A percentile compares a stretch with the other conserved stretches of the same genome.
Evolutionary conservation across 176 grass and related monocot genomes (phyloP).

Genomic region (Musa troglodytarum): DNA sequence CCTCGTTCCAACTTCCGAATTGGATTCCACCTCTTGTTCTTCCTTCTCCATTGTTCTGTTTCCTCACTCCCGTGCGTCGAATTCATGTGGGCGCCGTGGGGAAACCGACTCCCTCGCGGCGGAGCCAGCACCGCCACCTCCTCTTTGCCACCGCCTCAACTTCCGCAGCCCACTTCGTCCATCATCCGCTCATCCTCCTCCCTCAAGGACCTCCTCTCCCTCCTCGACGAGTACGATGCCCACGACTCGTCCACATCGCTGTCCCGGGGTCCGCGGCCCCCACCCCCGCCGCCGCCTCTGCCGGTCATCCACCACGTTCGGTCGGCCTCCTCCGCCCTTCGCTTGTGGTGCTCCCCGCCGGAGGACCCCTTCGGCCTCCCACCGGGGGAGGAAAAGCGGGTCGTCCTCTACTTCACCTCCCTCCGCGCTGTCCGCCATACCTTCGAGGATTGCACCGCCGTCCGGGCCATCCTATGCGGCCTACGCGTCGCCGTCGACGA

Average conservation of each 20-base stretch:
- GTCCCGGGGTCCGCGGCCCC: conserved; percentile 16
- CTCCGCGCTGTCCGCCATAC: conserved; percentile 53
- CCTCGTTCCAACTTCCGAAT: not conserved
- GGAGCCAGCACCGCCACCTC: conserved; percentile 6
- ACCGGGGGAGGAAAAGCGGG: conserved; percentile 14
- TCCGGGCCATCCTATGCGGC: conserved; percentile 43
- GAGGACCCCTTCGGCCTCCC: conserved; percentile 20
- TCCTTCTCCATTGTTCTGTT: not conserved
- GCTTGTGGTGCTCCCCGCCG: conserved; percentile 21
- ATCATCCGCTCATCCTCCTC: conserved; percentile 43
- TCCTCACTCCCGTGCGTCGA: not conserved
- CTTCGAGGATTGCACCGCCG: conserved; percentile 56
- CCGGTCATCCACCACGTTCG: conserved; percentile 28
- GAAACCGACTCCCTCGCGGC: conserved; percentile 23
- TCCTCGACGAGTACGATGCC: conserved; percentile 32
- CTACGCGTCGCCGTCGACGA: conserved; percentile 56
- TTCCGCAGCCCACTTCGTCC: conserved; percentile 1
- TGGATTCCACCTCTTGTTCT: not conserved
- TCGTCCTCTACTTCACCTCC: conserved; percentile 74
- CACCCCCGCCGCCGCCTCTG: conserved; percentile 46
- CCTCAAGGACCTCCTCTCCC: conserved; percentile 51
- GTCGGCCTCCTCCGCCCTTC: conserved; percentile 41
- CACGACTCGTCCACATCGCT: conserved; percentile 18
- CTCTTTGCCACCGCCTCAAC: conserved; percentile 12
- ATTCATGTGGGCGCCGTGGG: conserved; percentile 63